These are phyloP conservation scores for Lagerstroemia speciosa DNA, from an alignment of 345 rosid genomes.

Conservation along the genomic window DNA sequence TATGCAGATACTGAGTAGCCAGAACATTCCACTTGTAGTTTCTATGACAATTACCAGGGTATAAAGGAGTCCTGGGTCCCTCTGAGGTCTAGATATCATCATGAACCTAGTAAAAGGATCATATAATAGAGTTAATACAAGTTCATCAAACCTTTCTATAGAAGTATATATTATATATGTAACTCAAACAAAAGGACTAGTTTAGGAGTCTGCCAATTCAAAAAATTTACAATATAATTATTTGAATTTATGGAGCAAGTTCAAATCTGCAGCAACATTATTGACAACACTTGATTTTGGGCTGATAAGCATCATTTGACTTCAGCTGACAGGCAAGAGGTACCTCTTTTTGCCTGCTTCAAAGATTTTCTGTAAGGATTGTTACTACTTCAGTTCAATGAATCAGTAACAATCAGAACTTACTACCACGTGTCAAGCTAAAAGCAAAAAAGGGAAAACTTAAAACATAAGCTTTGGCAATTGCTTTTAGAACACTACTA, in stretches of 20 bases:
- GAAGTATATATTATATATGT: not conserved
- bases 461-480: not conserved
- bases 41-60: slow-evolving; percentile 39
- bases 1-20: not conserved
- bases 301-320: not conserved
- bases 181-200: not conserved
- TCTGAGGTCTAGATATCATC: slow-evolving; percentile 70
- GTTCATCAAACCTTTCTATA: not conserved
- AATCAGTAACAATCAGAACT: not conserved
- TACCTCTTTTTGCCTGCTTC: not conserved
- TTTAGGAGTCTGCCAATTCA: not conserved
- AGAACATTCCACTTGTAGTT: not conserved
- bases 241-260: not conserved
- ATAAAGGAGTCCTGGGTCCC: slow-evolving; percentile 77
- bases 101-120: slow-evolving; percentile 49
- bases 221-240: not conserved
- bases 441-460: not conserved
- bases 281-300: not conserved
- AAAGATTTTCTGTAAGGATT: not conserved
- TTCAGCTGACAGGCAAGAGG: not conserved
- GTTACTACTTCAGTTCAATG: not conserved
- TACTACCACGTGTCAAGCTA: not conserved
- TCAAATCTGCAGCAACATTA: not conserved
- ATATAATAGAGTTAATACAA: not conserved
- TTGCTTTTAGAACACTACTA: not conserved